These are phyloP conservation scores for Penicillium pulvis DNA, from an alignment of 495 filamentous ascomycete genomes.

Conservation along the genomic window DNA sequence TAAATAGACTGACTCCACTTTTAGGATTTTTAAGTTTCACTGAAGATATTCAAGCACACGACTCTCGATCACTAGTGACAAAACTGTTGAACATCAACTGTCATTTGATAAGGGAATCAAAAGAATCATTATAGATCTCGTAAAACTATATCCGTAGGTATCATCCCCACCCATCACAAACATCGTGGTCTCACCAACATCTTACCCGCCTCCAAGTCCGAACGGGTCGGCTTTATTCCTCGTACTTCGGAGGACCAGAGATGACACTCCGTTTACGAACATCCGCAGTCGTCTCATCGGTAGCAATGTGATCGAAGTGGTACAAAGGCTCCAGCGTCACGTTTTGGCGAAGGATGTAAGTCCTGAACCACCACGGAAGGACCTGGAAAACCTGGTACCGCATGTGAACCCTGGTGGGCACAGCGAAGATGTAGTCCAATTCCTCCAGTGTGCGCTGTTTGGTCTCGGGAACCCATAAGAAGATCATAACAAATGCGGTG, in stretches of 20 bases:
- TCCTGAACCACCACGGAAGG: slow-evolving; percentile 71
- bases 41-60: neutral
- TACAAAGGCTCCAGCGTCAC: slow-evolving; percentile 65
- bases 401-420: slow-evolving; percentile 64
- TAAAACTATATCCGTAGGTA: neutral
- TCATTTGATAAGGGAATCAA: too few species aligned
- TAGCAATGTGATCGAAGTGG: slow-evolving; percentile 49
- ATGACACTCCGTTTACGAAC: slow-evolving; percentile 1
- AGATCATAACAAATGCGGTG: slow-evolving; percentile 68
- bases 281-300: neutral
- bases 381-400: slow-evolving; percentile 63
- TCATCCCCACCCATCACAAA: too few species aligned
- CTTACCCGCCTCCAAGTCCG: neutral
- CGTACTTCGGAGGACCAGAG: neutral
- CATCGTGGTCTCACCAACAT: neutral
- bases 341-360: slow-evolving; percentile 61
- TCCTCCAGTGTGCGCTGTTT: slow-evolving; percentile 82
- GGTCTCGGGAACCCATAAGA: slow-evolving; percentile 76
- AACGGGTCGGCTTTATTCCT: neutral
- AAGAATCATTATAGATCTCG: neutral
- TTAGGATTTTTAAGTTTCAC: neutral
- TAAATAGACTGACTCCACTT: neutral
- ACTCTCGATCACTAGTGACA: too few species aligned
- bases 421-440: slow-evolving; percentile 80
- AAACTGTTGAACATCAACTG: too few species aligned